These are phyloP conservation scores for Dactylonectria estremocensis DNA, from an alignment of 2,329 filamentous ascomycete genomes.

Conservation along the genomic window DNA sequence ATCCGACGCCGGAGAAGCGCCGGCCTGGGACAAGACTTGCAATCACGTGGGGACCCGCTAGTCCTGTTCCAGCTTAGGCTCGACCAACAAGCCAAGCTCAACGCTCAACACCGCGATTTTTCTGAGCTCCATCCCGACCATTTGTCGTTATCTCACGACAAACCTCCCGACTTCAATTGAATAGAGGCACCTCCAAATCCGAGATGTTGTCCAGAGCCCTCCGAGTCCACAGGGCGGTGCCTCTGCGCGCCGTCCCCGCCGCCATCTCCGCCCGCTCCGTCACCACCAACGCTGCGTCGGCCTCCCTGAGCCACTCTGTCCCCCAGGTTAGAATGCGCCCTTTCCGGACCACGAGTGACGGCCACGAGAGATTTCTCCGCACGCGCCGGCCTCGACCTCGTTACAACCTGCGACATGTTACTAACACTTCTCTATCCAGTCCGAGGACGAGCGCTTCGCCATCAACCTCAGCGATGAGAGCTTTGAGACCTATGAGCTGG, in stretches of 20 bases:
- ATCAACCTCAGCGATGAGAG: conserved; percentile 96
- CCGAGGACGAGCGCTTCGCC: conserved; percentile 93
- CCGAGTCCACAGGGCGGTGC: conserved; percentile 72
- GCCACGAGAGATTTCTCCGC: conserved; percentile 22
- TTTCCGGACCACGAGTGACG: conserved; percentile 35
- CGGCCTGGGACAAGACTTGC: conserved; percentile 16
- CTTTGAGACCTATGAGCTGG: conserved; percentile 99
- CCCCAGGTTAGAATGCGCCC: conserved; percentile 61
- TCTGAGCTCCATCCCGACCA: conserved; percentile 57
- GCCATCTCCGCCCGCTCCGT: conserved; percentile 78
- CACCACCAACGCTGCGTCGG: conserved; percentile 94
- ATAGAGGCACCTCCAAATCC: conserved; percentile 52
- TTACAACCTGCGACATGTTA: conserved; percentile 5
- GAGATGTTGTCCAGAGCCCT: conserved; percentile 81
- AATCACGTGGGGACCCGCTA: conserved; percentile 48
- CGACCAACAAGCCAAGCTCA: conserved; percentile 59
- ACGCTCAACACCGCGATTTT: conserved; percentile 63
- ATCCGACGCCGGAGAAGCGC: conserved; percentile 32
- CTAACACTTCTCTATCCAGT: conserved; percentile 65
- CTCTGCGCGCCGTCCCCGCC: conserved; percentile 66
- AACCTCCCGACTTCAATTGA: conserved; percentile 51
- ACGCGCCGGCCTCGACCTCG: not conserved
- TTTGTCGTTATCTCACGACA: conserved; percentile 52
- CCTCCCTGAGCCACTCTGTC: conserved; percentile 85
- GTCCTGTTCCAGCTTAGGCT: conserved; percentile 48